A percentile compares a stretch with the other conserved stretches of the same genome.
phyloP scores from a whole-genome alignment of 148 eudicot species.

The Rhododendron ferrugineum region DNA sequence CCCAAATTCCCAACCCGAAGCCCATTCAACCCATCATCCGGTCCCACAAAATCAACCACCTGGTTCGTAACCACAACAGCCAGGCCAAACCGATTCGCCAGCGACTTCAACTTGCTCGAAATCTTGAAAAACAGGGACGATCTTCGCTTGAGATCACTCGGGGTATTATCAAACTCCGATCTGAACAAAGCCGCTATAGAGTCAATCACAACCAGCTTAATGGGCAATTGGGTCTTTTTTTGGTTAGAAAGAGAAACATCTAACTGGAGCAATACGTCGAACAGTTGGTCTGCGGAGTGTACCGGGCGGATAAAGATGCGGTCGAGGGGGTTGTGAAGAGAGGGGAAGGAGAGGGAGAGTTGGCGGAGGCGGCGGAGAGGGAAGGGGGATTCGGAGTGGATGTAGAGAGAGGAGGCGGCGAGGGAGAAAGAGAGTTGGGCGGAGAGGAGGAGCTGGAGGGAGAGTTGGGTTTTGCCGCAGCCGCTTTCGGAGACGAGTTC shows the following conservation, averaged over 20 bases:
- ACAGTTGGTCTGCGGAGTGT: conserved; percentile 58
- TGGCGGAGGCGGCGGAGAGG: conserved; percentile 74
- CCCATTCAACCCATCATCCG: conserved; percentile 34
- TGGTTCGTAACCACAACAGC: conserved; percentile 80
- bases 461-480: conserved; percentile 80
- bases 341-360: conserved; percentile 32
- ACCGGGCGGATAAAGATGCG: conserved; percentile 36
- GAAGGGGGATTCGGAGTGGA: conserved; percentile 79
- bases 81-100: conserved; percentile 58
- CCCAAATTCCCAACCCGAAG: conserved; percentile 59
- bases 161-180: conserved; percentile 61
- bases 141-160: conserved; percentile 51
- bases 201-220: conserved; percentile 65
- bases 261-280: conserved; percentile 66
- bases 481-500: conserved; percentile 83
- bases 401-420: conserved; percentile 50
- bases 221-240: conserved; percentile 21
- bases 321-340: conserved; percentile 41
- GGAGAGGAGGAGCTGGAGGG: conserved; percentile 79
- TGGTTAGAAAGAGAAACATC: conserved; percentile 32
- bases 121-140: conserved; percentile 64
- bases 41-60: conserved; percentile 62
- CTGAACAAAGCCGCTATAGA: conserved; percentile 76
- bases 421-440: conserved; percentile 60
- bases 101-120: conserved; percentile 45